Base-by-base conservation (phyloP, 2,329 filamentous ascomycete genomes). In the Exophiala oligosperma region DNA sequence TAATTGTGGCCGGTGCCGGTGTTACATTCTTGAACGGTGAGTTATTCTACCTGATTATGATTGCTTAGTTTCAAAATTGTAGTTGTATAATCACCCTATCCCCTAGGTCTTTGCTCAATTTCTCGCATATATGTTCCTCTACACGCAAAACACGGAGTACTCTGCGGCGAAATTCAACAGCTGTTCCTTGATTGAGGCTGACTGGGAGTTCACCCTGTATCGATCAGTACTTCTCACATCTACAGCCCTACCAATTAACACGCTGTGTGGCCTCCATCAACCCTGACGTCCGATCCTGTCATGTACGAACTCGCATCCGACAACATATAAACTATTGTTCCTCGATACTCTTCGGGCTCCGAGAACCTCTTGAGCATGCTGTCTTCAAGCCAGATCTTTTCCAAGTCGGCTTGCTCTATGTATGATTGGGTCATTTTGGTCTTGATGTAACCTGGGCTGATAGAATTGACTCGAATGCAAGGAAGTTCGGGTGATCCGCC, bases 341-440 rank as follows among this genome's bases (percentile, higher is more conserved):
- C 87, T 43, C 86, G 82, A 72, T 88, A 90, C 71, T 91, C 88
- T 52, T 85, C 78, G 0, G 88, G 87, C 24, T 73, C 75, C 69
- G 86, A 88, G 60, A 91, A 77, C 37, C 85, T 81, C 35, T 82
- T 85, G 53, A 96, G 79, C 91, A 96, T 94, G 74, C 95, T 96
- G 74, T 93, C 87, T 67, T 82, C 87, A 14, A 89, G 84, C 92
- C 92, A 96, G 60, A 86, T 82, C n/a, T 59, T 29, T 21, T 61
- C 54, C n/a, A 57, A 43, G 11, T 49, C 38, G n/a, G 7, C 50
- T 43, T 12, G 50, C 50, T 5, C 17, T 17, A 17, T 17, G 17
- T 17, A 17, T 17, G 17, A 17, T 17, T 17, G 17, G 17, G 60
- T 63, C 54, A 54, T 53, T 7, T 49, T 40, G 6, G 60, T 63